These are phyloP conservation scores for Phlebiopsis flavidoalba DNA, from an alignment of 768 basidiomycete species.

Conservation along the genomic window DNA sequence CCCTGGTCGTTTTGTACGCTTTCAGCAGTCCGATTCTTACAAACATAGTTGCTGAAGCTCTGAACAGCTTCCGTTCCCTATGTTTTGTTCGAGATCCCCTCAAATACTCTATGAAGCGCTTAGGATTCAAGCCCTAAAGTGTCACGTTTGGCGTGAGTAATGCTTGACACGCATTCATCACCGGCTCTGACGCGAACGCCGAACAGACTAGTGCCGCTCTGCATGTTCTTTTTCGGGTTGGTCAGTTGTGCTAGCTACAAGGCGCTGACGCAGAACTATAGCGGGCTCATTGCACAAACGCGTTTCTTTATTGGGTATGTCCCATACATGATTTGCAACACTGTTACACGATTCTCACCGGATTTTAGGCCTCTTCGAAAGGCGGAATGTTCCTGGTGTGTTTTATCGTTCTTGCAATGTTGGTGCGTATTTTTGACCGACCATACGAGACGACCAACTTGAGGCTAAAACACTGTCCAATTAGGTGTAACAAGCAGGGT, in stretches of 20 bases:
- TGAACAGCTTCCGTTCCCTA: slow-evolving; percentile 27
- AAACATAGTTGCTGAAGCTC: not conserved
- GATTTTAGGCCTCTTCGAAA: slow-evolving; percentile 19
- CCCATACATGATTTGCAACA: not conserved
- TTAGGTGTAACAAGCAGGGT: slow-evolving; percentile 32
- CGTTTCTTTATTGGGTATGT: slow-evolving; percentile 33
- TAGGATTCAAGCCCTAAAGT: no score
- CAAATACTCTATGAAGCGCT: slow-evolving; percentile 28
- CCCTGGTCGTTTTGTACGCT: slow-evolving; percentile 28
- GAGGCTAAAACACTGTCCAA: not conserved
- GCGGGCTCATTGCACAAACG: slow-evolving; percentile 32
- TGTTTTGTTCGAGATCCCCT: slow-evolving; percentile 31
- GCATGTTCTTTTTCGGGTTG: slow-evolving; percentile 34
- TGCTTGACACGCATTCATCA: not conserved
- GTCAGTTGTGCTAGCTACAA: slow-evolving; percentile 29
- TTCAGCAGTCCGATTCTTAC: not conserved
- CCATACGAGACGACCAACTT: not conserved
- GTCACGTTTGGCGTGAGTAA: slow-evolving; percentile 27
- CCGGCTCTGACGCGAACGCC: not conserved
- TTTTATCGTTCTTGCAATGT: slow-evolving; percentile 29
- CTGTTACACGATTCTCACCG: not conserved
- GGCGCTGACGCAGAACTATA: slow-evolving; percentile 27
- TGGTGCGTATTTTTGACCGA: not conserved
- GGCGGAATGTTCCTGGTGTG: slow-evolving; percentile 28
- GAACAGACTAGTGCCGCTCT: slow-evolving; percentile 24